Conservation (phyloP, 2,329 filamentous ascomycete genomes). For the Cladophialophora psammophila region DNA sequence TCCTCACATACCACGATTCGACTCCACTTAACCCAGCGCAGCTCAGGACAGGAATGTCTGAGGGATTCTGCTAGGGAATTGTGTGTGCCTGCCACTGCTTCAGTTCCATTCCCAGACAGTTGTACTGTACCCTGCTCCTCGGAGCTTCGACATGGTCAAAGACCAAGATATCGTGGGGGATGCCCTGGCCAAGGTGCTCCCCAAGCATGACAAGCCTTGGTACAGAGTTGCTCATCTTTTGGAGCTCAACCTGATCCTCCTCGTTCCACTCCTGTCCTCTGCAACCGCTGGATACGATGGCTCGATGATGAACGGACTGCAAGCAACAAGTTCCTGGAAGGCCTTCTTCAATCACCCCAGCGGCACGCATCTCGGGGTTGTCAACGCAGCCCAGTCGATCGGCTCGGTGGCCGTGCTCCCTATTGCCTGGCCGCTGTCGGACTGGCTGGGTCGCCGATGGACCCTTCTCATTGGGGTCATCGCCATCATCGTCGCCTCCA, state of each 20-base stretch:
- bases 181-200: conserved; percentile 48
- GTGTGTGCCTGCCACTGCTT: no score
- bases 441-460: conserved; percentile 27
- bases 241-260: conserved; percentile 54
- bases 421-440: conserved; percentile 21
- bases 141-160: conserved; percentile 30
- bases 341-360: conserved; percentile 42
- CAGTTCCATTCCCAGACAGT: no score
- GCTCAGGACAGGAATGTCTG: no score
- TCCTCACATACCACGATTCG: no score
- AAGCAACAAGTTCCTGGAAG: conserved; percentile 53
- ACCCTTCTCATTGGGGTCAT: conserved; percentile 26
- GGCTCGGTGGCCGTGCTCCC: conserved; percentile 25
- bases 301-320: conserved; percentile 57
- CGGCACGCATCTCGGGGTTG: conserved; percentile 18
- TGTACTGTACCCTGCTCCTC: no score
- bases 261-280: conserved; percentile 55
- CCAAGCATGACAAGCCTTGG: conserved; percentile 53
- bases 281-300: conserved; percentile 56
- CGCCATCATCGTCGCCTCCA: conserved; percentile 18
- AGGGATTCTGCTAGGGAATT: no score
- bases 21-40: no score
- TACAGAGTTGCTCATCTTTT: conserved; percentile 53
- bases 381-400: conserved; percentile 29
- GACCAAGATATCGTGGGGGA: conserved; percentile 43